Conservation (phyloP, 2,329 filamentous ascomycete species). For the Mariannaea elegans region DNA sequence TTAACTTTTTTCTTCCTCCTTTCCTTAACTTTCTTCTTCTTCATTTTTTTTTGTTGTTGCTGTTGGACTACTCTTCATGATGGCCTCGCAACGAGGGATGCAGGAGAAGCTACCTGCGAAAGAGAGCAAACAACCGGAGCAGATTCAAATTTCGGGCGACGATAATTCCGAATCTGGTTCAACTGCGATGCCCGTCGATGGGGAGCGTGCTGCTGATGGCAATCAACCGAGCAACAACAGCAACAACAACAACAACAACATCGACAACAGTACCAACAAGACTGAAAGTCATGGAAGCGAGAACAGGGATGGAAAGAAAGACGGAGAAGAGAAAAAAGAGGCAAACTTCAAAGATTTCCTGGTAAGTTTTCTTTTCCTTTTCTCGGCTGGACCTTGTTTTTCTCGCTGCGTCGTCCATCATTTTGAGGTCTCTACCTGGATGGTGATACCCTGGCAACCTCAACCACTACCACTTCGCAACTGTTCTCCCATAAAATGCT, state of each 20-base stretch:
- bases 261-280: background rate
- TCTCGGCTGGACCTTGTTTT: too few species aligned
- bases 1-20: background rate
- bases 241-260: background rate
- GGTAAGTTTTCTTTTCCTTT: constrained; percentile 22
- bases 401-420: background rate
- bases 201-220: constrained; percentile 6
- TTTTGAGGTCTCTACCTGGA: too few species aligned
- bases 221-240: background rate
- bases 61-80: background rate
- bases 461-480: background rate
- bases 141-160: background rate
- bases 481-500: background rate
- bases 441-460: background rate
- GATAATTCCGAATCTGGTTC: background rate
- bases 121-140: background rate
- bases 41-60: background rate
- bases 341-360: constrained; percentile 40
- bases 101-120: background rate
- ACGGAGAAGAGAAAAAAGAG: constrained; percentile 20
- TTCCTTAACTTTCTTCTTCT: background rate
- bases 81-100: background rate
- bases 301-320: background rate
- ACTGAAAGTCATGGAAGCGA: background rate
- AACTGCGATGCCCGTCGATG: constrained; percentile 1